phyloP scores from a whole-genome alignment of 768 basidiomycete genomes.

The Tylopilus plumbeoviolaceoides region DNA sequence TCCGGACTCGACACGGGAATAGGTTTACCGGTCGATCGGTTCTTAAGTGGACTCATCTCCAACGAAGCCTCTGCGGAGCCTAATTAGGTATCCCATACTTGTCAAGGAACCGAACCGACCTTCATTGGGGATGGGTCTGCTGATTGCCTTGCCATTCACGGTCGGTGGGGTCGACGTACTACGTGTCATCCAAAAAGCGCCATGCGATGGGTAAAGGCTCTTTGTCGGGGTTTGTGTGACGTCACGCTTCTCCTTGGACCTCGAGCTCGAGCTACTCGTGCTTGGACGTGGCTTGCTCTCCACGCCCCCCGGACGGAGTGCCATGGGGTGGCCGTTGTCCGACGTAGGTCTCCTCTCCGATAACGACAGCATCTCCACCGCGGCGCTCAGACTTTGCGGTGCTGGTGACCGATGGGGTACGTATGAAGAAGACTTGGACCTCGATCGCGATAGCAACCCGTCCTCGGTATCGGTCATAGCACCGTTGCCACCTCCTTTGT shows the following conservation, averaged over 20 bases:
- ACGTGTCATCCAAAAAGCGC: conserved; percentile 32
- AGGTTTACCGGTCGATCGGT: conserved; percentile 55
- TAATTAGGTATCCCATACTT: neutral
- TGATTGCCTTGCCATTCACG: conserved; percentile 62
- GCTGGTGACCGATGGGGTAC: conserved; percentile 51
- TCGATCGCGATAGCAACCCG: conserved; percentile 43
- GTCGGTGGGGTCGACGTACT: conserved; percentile 38
- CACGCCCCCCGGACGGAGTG: conserved; percentile 11
- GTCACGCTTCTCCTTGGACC: conserved; percentile 30
- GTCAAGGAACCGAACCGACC: conserved; percentile 38
- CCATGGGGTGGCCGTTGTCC: conserved; percentile 23
- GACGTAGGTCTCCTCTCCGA: conserved; percentile 29
- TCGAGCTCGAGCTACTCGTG: conserved; percentile 27
- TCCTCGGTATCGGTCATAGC: conserved; percentile 28
- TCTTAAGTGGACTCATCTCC: conserved; percentile 73
- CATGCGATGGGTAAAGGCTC: conserved; percentile 37
- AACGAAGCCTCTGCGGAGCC: conserved; percentile 52
- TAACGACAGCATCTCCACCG: conserved; percentile 55
- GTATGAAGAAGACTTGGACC: conserved; percentile 53
- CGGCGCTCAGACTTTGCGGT: conserved; percentile 71
- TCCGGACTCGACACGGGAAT: conserved; percentile 49
- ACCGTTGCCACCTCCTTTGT: conserved; percentile 24
- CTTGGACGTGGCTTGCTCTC: conserved; percentile 32
- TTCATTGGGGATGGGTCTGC: conserved; percentile 65
- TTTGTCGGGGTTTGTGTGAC: conserved; percentile 43